These are phyloP conservation scores for Penicillium corylophilum DNA, from an alignment of 2,329 filamentous ascomycete species.

Conservation along the genomic window DNA sequence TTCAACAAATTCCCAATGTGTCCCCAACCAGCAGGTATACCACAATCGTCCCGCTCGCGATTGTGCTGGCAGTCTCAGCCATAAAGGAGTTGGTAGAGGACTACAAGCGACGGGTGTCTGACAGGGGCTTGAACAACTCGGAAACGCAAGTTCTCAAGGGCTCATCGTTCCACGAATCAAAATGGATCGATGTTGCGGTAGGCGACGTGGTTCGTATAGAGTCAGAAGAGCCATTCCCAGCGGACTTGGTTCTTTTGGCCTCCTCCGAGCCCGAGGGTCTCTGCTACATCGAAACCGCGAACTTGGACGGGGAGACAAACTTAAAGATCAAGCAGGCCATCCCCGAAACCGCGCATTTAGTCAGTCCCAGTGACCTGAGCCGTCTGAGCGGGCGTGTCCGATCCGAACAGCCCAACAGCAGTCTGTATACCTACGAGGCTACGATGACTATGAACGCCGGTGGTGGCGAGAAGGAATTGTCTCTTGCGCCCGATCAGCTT, in stretches of 20 bases:
- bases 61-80: slow-evolving; percentile 91
- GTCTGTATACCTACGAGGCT: slow-evolving; percentile 96
- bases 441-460: slow-evolving; percentile 88
- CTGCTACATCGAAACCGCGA: slow-evolving; percentile 98
- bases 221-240: slow-evolving; percentile 92
- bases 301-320: slow-evolving; percentile 96
- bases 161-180: slow-evolving; percentile 78
- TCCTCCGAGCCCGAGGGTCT: slow-evolving; percentile 96
- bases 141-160: slow-evolving; percentile 81
- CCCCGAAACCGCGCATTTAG: slow-evolving; percentile 83
- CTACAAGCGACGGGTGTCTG: slow-evolving; percentile 82
- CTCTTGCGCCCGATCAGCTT: slow-evolving; percentile 88
- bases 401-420: slow-evolving; percentile 97
- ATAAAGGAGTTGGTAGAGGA: slow-evolving; percentile 94
- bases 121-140: slow-evolving; percentile 83
- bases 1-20: slow-evolving; percentile 93
- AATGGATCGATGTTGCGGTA: slow-evolving; percentile 90
- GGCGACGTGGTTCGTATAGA: slow-evolving; percentile 92
- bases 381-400: slow-evolving; percentile 81
- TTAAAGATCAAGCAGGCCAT: slow-evolving; percentile 98
- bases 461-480: slow-evolving; percentile 87
- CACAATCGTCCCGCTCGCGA: slow-evolving; percentile 87
- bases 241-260: slow-evolving; percentile 86
- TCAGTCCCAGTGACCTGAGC: slow-evolving; percentile 82
- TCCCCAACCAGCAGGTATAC: slow-evolving; percentile 95